These are phyloP conservation scores for Theobroma cacao DNA, from an alignment of 345 rosid species.

Conservation along the genomic window DNA sequence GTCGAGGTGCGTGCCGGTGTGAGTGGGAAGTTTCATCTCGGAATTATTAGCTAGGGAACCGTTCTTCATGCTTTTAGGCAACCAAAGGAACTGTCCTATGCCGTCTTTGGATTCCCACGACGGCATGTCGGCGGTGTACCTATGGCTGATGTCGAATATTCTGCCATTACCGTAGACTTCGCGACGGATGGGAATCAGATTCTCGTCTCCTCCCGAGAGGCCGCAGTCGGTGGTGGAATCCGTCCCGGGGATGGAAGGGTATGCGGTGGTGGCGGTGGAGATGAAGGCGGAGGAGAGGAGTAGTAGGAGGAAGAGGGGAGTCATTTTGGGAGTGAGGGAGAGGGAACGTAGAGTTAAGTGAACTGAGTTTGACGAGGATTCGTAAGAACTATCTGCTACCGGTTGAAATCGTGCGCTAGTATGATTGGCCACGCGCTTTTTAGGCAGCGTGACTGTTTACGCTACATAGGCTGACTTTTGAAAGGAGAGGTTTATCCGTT, in stretches of 20 bases:
- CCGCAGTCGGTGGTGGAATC: conserved; percentile 3
- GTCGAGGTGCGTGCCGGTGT: conserved; percentile 92
- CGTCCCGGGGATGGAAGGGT: conserved; percentile 39
- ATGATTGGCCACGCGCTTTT: background rate
- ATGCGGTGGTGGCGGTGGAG: conserved; percentile 23
- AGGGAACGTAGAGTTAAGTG: background rate
- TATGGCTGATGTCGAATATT: conserved; percentile 77
- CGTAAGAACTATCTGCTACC: background rate
- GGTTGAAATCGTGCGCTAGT: background rate
- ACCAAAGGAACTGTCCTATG: conserved; percentile 56
- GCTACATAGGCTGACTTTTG: no score
- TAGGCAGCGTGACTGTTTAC: background rate
- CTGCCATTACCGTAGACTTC: conserved; percentile 71
- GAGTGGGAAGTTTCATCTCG: conserved; percentile 83
- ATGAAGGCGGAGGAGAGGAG: conserved; percentile 18
- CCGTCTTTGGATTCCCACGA: conserved; percentile 51
- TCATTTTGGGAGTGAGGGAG: background rate
- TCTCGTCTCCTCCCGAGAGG: conserved; percentile 22
- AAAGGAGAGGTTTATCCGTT: no score
- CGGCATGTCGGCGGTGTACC: conserved; percentile 63
- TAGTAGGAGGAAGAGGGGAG: conserved; percentile 12
- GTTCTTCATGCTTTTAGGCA: conserved; percentile 80
- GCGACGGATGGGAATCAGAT: conserved; percentile 54
- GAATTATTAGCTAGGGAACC: conserved; percentile 83
- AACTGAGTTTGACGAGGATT: background rate